Base-by-base conservation (phyloP, 75 land plant species). In the Sequoiadendron giganteum region DNA sequence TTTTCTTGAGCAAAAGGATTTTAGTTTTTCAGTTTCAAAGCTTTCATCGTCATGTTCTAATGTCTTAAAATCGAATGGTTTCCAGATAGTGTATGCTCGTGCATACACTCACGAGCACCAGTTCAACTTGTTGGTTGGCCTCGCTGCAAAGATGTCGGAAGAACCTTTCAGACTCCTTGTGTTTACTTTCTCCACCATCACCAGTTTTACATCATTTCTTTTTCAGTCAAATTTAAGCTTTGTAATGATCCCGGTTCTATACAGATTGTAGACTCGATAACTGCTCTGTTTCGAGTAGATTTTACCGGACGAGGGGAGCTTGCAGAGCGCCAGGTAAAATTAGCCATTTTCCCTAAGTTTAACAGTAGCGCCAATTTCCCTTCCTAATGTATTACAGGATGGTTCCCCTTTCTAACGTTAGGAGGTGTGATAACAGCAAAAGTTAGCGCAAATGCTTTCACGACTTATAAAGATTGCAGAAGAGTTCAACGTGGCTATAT, bases 51-150 rank as follows among this genome's bases (percentile, higher is more conserved):
- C 72, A 28, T 34, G 4, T 34, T 9, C 38, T 72, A 10, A 30
- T 58, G 16, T 80, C 7, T 43, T 14, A 13, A 52, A 52, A 52
- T 52, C 55, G 16, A 52, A 52, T 36, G 38, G 47, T 78, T 87
- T n/a, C 30, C 88, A 98, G 99, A 98, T 98, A 87, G 93, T 98
- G 28, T 98, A 96, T 89, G 99, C 99, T 52, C 97, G 99, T 40
- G 99, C 99, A 16, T 98, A 98, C 89, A 98, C 99, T 15, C 95
- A 96, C 83, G 99, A 98, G 94, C 99, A 97, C 70, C 99, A 96
- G 90, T 96, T 89, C 90, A 95, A 94, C 88, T 90, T 97, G 72
- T 91, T 97, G 16, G 91, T 93, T 43, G 97, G 94, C 79, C 89
- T 97, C 34, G 98, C 99, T 30, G 95, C 95, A 43, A 98, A 95